Evolutionary conservation across 371 early-diverging fungal genomes (phyloP).

Genomic region (Nematocida sp.): DNA sequence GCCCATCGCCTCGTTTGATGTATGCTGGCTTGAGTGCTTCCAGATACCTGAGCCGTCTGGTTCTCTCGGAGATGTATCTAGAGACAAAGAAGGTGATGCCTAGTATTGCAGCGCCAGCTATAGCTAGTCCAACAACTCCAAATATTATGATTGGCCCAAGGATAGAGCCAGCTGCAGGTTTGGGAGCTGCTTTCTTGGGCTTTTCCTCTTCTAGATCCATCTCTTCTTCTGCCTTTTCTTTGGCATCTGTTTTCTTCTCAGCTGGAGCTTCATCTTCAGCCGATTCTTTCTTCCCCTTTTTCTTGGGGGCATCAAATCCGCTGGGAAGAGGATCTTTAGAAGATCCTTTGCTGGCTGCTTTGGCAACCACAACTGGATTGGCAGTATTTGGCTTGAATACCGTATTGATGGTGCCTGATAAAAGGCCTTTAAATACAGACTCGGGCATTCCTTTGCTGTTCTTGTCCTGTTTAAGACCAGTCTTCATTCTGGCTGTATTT

Average conservation of each 20-base stretch:
- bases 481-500: no score
- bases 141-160: background rate
- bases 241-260: background rate
- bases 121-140: background rate
- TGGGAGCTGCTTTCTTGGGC: background rate
- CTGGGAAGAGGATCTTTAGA: no score
- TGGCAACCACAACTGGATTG: no score
- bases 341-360: no score
- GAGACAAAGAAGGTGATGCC: background rate
- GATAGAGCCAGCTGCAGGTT: background rate
- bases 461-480: no score
- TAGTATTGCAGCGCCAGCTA: background rate
- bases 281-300: background rate
- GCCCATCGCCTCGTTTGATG: constrained; percentile 4
- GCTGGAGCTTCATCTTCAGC: background rate
- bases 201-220: background rate
- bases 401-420: no score
- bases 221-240: background rate
- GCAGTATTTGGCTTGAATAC: no score
- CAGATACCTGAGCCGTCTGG: constrained; percentile 12
- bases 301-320: background rate
- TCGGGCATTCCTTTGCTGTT: no score
- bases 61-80: background rate
- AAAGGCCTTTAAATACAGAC: no score
- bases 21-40: constrained; percentile 2